phyloP scores from a whole-genome alignment of 2,329 filamentous ascomycete genomes.

The Cytospora schulzeri region DNA sequence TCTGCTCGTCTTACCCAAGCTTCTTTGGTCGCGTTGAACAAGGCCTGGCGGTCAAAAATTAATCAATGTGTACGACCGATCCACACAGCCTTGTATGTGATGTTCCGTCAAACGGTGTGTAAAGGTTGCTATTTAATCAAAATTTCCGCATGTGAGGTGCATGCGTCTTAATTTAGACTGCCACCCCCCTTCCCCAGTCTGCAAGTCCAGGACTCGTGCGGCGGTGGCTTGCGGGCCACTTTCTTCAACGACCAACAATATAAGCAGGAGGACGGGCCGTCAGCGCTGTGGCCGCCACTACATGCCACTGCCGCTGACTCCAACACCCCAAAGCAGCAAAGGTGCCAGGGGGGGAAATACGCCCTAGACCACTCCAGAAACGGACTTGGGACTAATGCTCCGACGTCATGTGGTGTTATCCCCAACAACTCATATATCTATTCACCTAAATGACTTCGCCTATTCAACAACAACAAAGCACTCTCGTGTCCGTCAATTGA shows the following conservation, averaged over 20 bases:
- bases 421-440: not conserved
- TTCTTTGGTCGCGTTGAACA: not conserved
- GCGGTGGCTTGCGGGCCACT: not conserved
- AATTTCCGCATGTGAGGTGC: not conserved
- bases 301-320: not conserved
- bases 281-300: not conserved
- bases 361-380: not conserved
- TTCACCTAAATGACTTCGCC: not conserved
- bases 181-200: not conserved
- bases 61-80: not conserved
- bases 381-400: not conserved
- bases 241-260: not conserved
- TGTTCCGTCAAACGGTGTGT: not conserved
- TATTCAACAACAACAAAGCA: not conserved
- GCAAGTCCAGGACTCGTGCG: not conserved
- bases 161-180: conserved; percentile 2
- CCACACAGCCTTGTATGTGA: not conserved
- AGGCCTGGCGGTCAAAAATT: not conserved
- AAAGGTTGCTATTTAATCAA: not conserved
- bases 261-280: too few species aligned
- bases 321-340: not conserved
- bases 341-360: not conserved
- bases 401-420: conserved; percentile 25
- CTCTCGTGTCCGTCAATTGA: not conserved
- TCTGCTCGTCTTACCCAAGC: not conserved